phyloP scores from a whole-genome alignment of 208 protist genomes.

The Novymonas esmeraldas region DNA sequence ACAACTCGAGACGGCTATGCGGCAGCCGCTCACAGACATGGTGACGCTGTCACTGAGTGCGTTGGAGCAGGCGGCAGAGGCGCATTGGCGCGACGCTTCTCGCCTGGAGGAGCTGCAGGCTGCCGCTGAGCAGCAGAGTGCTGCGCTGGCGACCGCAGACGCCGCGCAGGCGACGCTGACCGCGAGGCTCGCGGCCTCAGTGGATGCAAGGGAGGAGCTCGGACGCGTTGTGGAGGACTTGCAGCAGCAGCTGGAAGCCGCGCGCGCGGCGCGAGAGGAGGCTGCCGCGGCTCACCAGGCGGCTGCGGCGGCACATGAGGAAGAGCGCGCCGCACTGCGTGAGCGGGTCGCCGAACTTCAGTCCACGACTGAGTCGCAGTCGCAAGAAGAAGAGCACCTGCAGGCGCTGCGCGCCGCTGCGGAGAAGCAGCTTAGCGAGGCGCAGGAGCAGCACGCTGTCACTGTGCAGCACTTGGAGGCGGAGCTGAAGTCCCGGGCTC shows the following conservation, averaged over 20 bases:
- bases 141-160: not conserved
- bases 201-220: not conserved
- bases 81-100: not conserved
- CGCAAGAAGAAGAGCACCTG: not conserved
- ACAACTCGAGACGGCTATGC: slow-evolving; percentile 4
- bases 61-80: not conserved
- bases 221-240: not conserved
- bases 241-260: slow-evolving; percentile 1
- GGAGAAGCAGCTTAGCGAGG: not conserved
- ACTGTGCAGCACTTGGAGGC: not conserved
- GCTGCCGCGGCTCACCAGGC: not conserved
- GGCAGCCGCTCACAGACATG: not conserved
- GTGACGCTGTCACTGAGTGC: not conserved
- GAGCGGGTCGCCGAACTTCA: slow-evolving; percentile 5
- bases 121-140: not conserved
- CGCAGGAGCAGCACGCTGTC: not conserved
- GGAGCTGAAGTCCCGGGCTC: not conserved
- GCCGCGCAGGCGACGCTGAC: not conserved
- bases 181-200: slow-evolving; percentile 1
- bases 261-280: not conserved
- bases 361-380: not conserved
- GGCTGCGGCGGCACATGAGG: not conserved
- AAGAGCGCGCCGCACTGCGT: slow-evolving; percentile 8
- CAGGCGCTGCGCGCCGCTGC: not conserved
- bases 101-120: not conserved